These are phyloP conservation scores for Sordaria brevicollis DNA, from an alignment of 495 filamentous ascomycete genomes.

Conservation along the genomic window DNA sequence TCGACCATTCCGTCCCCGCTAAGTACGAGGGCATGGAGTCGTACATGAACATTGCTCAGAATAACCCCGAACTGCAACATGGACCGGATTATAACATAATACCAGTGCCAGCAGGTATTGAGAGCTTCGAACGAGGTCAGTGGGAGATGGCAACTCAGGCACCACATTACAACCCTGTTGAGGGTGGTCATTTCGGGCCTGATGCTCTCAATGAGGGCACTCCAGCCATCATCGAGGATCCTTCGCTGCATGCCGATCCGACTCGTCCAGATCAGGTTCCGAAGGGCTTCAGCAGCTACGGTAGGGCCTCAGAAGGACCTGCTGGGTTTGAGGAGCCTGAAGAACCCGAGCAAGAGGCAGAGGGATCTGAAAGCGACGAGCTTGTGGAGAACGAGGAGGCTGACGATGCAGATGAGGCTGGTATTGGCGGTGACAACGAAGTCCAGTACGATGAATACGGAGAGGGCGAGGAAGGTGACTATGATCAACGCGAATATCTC, in stretches of 20 bases:
- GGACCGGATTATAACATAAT: background rate
- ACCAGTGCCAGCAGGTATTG: background rate
- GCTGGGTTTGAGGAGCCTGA: background rate
- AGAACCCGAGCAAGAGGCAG: background rate
- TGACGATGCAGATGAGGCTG: conserved; percentile 1
- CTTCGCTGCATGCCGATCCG: conserved; percentile 1
- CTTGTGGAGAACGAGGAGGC: conserved; percentile 7
- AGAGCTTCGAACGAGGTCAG: conserved; percentile 9
- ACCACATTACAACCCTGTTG: conserved; percentile 13
- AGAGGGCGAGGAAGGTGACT: conserved; percentile 20
- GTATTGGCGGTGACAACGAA: conserved; percentile 9
- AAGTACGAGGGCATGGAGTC: conserved; percentile 10
- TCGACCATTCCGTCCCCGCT: conserved; percentile 3
- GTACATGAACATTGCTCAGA: conserved; percentile 3
- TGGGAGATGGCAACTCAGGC: conserved; percentile 17
- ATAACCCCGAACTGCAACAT: background rate
- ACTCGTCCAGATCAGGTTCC: conserved; percentile 7
- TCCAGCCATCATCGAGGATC: background rate
- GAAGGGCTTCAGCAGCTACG: conserved; percentile 18
- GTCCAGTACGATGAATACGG: conserved; percentile 15
- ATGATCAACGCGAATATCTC: conserved; percentile 19
- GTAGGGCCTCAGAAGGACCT: background rate
- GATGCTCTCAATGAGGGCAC: conserved; percentile 13
- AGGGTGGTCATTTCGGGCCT: conserved; percentile 14
- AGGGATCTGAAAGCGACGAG: background rate